These are phyloP conservation scores for Plectosphaerella sp. DNA, from an alignment of 2,329 filamentous ascomycete species.

Conservation along the genomic window DNA sequence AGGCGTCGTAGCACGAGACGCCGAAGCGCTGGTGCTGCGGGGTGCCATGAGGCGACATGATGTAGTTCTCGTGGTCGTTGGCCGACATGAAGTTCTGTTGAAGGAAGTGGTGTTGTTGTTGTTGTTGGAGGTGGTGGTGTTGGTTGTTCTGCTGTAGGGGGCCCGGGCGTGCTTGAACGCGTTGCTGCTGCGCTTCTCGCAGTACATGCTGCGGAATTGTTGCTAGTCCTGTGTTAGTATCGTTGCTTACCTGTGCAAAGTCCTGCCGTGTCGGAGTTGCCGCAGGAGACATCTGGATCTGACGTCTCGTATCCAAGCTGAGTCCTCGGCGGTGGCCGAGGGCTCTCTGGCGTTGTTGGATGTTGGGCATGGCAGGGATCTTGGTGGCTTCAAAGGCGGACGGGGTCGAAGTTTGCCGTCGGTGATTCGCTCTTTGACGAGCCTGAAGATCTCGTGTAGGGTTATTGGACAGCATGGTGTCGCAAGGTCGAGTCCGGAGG, in stretches of 20 bases:
- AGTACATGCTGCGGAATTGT: constrained; percentile 67
- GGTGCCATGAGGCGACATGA: constrained; percentile 52
- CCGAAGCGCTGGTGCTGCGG: constrained; percentile 51
- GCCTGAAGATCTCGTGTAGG: constrained; percentile 67
- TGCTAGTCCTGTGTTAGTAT: constrained; percentile 53
- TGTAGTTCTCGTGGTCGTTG: constrained; percentile 47
- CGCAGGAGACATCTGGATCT: constrained; percentile 40
- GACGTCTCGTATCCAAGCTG: constrained; percentile 72
- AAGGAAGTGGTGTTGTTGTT: constrained; percentile 15
- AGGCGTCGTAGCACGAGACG: constrained; percentile 37
- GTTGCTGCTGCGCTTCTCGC: constrained; percentile 88
- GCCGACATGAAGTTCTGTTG: constrained; percentile 21
- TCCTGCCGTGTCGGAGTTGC: constrained; percentile 36
- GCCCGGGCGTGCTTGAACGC: constrained; percentile 72
- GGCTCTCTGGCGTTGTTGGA: constrained; percentile 34
- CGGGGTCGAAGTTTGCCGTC: constrained; percentile 84
- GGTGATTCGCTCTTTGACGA: constrained; percentile 66
- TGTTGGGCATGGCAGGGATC: constrained; percentile 60
- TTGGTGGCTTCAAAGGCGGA: constrained; percentile 71
- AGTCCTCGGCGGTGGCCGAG: constrained; percentile 73
- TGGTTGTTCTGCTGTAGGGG: constrained; percentile 27
- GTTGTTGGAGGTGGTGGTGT: constrained; percentile 12
- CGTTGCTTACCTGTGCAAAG: constrained; percentile 47
- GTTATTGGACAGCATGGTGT: constrained; percentile 73
- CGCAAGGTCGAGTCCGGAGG: constrained; percentile 67